Percentiles rank a stretch among this genome's conserved stretches.
Evolutionary conservation across 176 grass and related monocot species (phyloP).

Genomic region (barley (Hordeum vulgare)): DNA sequence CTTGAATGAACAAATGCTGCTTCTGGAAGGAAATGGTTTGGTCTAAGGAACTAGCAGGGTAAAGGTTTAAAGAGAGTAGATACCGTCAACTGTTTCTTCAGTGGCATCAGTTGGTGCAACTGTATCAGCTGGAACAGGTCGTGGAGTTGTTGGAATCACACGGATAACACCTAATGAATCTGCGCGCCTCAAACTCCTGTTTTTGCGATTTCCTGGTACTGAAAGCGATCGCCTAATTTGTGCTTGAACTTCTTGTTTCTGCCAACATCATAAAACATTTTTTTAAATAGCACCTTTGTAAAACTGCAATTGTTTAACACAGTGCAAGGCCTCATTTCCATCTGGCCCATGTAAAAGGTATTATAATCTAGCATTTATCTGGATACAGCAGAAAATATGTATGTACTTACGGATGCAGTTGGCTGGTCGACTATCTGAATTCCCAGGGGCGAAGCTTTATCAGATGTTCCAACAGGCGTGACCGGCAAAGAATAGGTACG

Average conservation of each 20-base stretch:
- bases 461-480: slow-evolving; percentile 51
- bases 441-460: slow-evolving; percentile 26
- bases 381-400: background rate
- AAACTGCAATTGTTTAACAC: background rate
- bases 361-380: background rate
- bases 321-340: background rate
- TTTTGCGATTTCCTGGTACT: slow-evolving; percentile 82
- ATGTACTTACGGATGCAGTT: slow-evolving; percentile 54
- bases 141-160: slow-evolving; percentile 81
- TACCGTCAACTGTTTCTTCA: slow-evolving; percentile 73
- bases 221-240: slow-evolving; percentile 88
- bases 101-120: slow-evolving; percentile 28
- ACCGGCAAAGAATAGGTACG: slow-evolving; percentile 82
- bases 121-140: slow-evolving; percentile 36
- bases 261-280: background rate
- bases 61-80: background rate
- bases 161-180: slow-evolving; percentile 82
- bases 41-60: background rate
- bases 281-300: background rate
- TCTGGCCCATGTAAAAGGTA: background rate
- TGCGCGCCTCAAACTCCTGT: slow-evolving; percentile 60
- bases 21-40: slow-evolving; percentile 11
- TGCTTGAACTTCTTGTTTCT: slow-evolving; percentile 53
- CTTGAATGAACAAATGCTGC: slow-evolving; percentile 14
- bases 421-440: slow-evolving; percentile 45